These are phyloP conservation scores for Brassica nigra DNA, from an alignment of 345 rosid species.

Conservation along the genomic window DNA sequence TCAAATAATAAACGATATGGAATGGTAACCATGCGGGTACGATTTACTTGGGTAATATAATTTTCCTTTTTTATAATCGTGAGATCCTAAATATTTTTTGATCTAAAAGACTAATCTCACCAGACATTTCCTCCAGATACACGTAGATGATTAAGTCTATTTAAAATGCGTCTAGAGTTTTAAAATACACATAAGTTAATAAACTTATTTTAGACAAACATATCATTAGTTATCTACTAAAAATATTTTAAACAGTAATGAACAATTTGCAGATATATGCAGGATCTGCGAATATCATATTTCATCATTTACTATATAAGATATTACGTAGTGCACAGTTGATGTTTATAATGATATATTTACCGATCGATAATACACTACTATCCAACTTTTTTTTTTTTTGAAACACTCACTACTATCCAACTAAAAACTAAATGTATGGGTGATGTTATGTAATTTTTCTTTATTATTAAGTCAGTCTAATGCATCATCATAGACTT, in stretches of 20 bases:
- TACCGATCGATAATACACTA: not conserved
- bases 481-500: not conserved
- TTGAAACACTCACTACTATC: too few species aligned
- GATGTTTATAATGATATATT: not conserved
- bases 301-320: too few species aligned
- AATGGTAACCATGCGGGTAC: not conserved
- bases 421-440: not conserved
- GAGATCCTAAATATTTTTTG: too few species aligned
- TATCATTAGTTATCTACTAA: not conserved
- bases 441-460: not conserved
- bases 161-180: not conserved
- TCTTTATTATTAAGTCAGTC: slow-evolving; percentile 3
- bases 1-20: not conserved
- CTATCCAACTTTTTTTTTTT: not conserved
- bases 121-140: too few species aligned
- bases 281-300: too few species aligned
- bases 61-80: too few species aligned
- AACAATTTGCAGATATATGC: not conserved
- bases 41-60: not conserved
- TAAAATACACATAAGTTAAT: not conserved
- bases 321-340: too few species aligned
- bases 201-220: not conserved
- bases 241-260: not conserved
- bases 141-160: too few species aligned
- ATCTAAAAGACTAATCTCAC: too few species aligned